phyloP scores from a whole-genome alignment of 805 yeast species.

The Pichia occidentalis region DNA sequence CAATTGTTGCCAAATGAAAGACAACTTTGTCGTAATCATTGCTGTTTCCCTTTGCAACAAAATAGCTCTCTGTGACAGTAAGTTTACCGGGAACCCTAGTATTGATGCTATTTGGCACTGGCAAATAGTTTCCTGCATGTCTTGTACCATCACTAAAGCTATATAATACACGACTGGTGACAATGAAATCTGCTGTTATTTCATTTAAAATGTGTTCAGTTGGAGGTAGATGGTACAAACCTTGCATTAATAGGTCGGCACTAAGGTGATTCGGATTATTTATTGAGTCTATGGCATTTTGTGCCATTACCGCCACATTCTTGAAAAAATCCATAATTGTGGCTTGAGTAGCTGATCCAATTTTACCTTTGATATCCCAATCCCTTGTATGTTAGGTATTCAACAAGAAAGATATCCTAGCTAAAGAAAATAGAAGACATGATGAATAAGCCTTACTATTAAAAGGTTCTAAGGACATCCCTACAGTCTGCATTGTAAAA shows the following conservation, averaged over 20 bases:
- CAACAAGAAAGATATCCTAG: too few relatives aligned
- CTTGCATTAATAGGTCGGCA: constrained; percentile 65
- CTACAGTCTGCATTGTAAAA: too few relatives aligned
- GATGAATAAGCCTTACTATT: too few relatives aligned
- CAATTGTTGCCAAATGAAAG: constrained; percentile 69
- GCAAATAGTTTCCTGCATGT: constrained; percentile 6
- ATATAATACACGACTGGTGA: constrained; percentile 10
- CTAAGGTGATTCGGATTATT: constrained; percentile 39
- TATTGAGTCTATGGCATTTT: constrained; percentile 37
- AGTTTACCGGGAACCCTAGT: constrained; percentile 41
- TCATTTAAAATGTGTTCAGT: constrained; percentile 49
- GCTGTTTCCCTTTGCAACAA: constrained; percentile 66
- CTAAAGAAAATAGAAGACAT: too few relatives aligned
- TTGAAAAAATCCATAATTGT: constrained; percentile 55
- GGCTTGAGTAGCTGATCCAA: too few relatives aligned
- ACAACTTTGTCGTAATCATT: constrained; percentile 60
- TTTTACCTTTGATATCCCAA: too few relatives aligned
- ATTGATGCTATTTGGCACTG: constrained; percentile 21
- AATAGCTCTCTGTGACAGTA: constrained; percentile 66
- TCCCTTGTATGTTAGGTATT: too few relatives aligned
- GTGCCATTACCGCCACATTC: constrained; percentile 41
- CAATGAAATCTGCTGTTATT: constrained; percentile 5
- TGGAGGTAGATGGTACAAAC: constrained; percentile 64
- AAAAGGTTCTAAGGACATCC: too few relatives aligned
- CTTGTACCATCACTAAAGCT: constrained; percentile 6